Evolutionary conservation across 2,329 filamentous ascomycete species (phyloP).

Genomic region (Penicillium thymicola): DNA sequence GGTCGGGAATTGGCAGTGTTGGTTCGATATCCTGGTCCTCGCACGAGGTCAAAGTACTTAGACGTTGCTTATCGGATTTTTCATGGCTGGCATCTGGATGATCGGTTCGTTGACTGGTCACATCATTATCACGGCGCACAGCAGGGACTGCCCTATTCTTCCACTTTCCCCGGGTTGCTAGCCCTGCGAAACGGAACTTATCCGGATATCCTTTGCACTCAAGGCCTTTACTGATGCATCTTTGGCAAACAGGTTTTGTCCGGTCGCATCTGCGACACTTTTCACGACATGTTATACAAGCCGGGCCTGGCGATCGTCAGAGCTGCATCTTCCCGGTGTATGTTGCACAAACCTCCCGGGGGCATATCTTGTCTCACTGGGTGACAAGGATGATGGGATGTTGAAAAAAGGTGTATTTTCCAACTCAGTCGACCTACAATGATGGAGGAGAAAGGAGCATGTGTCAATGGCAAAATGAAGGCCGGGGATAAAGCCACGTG

Average conservation of each 20-base stretch:
- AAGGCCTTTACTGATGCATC: conserved; percentile 31
- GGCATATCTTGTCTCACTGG: background rate
- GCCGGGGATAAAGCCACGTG: background rate
- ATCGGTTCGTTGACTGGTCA: background rate
- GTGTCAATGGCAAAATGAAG: background rate
- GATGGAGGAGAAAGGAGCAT: background rate
- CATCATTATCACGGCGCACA: background rate
- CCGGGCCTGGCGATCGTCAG: conserved; percentile 23
- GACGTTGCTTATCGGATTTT: background rate
- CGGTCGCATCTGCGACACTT: conserved; percentile 35
- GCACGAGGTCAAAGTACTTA: too few relatives aligned
- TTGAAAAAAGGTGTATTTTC: background rate
- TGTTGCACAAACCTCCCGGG: background rate
- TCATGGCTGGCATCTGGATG: background rate
- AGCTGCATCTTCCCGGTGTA: background rate
- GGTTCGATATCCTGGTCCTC: background rate
- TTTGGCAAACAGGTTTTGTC: conserved; percentile 27
- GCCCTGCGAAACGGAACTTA: conserved; percentile 31
- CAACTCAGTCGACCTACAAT: background rate
- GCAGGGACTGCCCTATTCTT: conserved; percentile 24
- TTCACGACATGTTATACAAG: conserved; percentile 34
- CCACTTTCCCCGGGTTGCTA: conserved; percentile 33
- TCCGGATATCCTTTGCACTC: conserved; percentile 33
- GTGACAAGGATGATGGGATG: background rate
- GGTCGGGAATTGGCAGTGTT: too few relatives aligned